Base-by-base conservation (phyloP, 1,139 yeast genomes). In the Suhomyces panamericanus region DNA sequence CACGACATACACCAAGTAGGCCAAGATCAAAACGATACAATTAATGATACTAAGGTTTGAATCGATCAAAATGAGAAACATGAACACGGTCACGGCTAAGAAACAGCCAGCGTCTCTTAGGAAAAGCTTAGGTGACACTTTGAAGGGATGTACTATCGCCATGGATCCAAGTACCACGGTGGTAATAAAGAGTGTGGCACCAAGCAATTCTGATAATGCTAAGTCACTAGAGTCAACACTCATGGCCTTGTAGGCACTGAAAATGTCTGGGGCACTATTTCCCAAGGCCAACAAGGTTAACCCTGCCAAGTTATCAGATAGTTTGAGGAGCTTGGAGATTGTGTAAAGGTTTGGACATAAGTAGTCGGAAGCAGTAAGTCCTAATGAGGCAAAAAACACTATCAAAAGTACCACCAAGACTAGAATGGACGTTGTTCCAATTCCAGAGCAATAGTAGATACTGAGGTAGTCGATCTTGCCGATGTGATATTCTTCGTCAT, bases 211-310 rank as follows among this genome's bases (percentile, higher is more conserved):
- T 1, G 97, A 95, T 5, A 93, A 67, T 0, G 98, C 98, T 60
- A 93, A 67, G 3, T 89, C 77, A 1, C 86, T 82, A 5, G 87
- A 79, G 14, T 80, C 84, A 3, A 80, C 66, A 33, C 74, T 73
- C 80, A 90, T 79, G 6, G 96, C 96, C 35, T 84, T 83, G 60
- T 81, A 88, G 0, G 96, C 89, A 41, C 95, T 80, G 39, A 90
- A 77, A 4, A 93, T 82, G 63, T 93, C 99, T 0, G 98, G 96
- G 0, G 96, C 77, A 9, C 96, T 93, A 63, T 93, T 93, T 0
- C 98, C 98, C 50, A 91, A 73, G 0, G 99, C 96, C 46, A 93
- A 70, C 38, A 91, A 70, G 0, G 97, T 91, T 54, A 91, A 77
- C 0, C 98, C 98, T 3, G 96, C 87, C 32, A 91, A 69, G 46